Percentiles rank a stretch among this genome's conserved stretches.
Conservation (phyloP, 1,284 basidiomycete genomes). For the Boletus mariae region DNA sequence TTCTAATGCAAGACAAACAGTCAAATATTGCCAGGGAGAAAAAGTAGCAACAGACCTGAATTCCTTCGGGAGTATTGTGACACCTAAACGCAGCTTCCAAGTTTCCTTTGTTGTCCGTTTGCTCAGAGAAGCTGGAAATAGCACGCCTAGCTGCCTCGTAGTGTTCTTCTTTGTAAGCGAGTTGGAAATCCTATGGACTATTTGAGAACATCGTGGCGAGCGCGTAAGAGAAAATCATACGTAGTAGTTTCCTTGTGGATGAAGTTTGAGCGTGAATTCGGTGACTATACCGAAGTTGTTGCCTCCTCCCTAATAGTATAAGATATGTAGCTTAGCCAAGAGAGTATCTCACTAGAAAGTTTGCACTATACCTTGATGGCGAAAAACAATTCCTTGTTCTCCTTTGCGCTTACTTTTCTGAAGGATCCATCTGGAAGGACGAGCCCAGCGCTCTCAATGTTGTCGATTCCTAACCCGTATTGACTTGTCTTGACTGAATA, state of each 20-base stretch:
- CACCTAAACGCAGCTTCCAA: constrained; percentile 12
- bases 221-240: not conserved
- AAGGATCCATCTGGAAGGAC: constrained; percentile 42
- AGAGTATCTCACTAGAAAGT: not conserved
- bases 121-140: constrained; percentile 7
- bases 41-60: constrained; percentile 3
- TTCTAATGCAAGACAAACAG: not conserved
- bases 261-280: constrained; percentile 21
- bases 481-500: constrained; percentile 43
- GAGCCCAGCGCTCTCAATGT: constrained; percentile 36
- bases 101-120: constrained; percentile 11
- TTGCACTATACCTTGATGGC: constrained; percentile 35
- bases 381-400: constrained; percentile 37
- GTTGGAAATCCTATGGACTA: not conserved
- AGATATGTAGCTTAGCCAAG: not conserved
- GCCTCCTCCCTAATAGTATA: constrained; percentile 25
- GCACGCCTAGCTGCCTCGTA: constrained; percentile 9
- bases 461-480: constrained; percentile 44
- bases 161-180: not conserved
- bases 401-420: constrained; percentile 12
- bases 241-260: constrained; percentile 2
- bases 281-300: constrained; percentile 33
- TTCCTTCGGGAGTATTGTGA: not conserved
- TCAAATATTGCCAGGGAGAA: not conserved
- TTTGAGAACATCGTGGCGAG: not conserved